Evolutionary conservation across 1,139 yeast species (phyloP).

Genomic region (Blastobotrys capitulatus): DNA sequence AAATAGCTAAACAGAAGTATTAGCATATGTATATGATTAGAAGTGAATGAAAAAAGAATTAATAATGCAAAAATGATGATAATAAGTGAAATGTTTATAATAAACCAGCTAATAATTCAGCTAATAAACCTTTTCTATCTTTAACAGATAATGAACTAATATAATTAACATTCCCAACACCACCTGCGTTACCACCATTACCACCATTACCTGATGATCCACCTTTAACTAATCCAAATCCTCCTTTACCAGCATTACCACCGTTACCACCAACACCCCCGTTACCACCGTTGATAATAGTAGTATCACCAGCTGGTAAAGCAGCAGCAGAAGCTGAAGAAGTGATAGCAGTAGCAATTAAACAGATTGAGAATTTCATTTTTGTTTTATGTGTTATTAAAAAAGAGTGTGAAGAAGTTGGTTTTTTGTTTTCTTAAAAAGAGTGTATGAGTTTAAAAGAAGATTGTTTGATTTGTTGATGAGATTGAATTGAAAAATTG

Average conservation of each 20-base stretch:
- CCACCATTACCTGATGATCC: neutral
- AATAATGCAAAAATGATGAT: too few species aligned
- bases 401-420: too few species aligned
- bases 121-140: neutral
- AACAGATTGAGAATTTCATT: neutral
- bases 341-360: neutral
- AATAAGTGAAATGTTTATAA: neutral
- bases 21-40: too few species aligned
- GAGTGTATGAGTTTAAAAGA: too few species aligned
- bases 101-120: neutral
- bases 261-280: neutral
- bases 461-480: too few species aligned
- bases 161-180: neutral
- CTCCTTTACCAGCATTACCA: neutral
- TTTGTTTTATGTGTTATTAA: too few species aligned
- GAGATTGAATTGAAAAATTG: too few species aligned
- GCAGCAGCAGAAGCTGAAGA: neutral
- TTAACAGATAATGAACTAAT: neutral
- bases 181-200: conserved; percentile 2
- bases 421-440: too few species aligned
- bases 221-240: neutral
- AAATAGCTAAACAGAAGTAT: too few species aligned
- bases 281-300: neutral
- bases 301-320: neutral
- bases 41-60: too few species aligned